Evolutionary conservation across 768 basidiomycete genomes (phyloP).

Genomic region (Tephrocybe sp.): DNA sequence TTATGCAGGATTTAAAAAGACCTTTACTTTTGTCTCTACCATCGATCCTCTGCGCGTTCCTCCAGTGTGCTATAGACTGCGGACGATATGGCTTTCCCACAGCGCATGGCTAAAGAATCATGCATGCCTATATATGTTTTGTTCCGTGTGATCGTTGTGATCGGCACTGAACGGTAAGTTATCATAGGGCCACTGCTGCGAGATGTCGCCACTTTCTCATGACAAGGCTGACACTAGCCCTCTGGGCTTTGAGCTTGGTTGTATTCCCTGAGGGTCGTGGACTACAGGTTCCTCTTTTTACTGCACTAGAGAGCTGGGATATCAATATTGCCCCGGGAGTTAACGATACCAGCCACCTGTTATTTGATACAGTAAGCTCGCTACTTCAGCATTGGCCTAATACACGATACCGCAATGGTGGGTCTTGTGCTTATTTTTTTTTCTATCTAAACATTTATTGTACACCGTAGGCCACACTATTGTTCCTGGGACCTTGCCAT

Average conservation of each 20-base stretch:
- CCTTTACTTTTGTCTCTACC: too few relatives aligned
- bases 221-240: not conserved
- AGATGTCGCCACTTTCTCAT: not conserved
- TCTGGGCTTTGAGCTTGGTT: not conserved
- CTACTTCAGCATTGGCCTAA: conserved; percentile 40
- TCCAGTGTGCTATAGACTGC: too few relatives aligned
- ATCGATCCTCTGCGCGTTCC: too few relatives aligned
- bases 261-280: not conserved
- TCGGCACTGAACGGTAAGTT: too few relatives aligned
- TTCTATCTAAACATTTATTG: too few relatives aligned
- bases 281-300: conserved; percentile 6
- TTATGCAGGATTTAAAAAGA: too few relatives aligned
- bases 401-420: conserved; percentile 35
- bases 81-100: too few relatives aligned
- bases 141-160: too few relatives aligned
- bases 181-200: too few relatives aligned
- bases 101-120: too few relatives aligned
- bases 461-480: conserved; percentile 8
- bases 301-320: not conserved
- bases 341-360: conserved; percentile 26
- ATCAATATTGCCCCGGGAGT: conserved; percentile 13
- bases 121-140: too few relatives aligned
- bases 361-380: conserved; percentile 33
- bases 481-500: conserved; percentile 6
- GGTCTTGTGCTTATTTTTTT: not conserved